Evolutionary conservation across 1,284 basidiomycete genomes (phyloP), one percentile per base, ranked within the genome.

Genomic region (Cryptococcus wingfieldii): DNA sequence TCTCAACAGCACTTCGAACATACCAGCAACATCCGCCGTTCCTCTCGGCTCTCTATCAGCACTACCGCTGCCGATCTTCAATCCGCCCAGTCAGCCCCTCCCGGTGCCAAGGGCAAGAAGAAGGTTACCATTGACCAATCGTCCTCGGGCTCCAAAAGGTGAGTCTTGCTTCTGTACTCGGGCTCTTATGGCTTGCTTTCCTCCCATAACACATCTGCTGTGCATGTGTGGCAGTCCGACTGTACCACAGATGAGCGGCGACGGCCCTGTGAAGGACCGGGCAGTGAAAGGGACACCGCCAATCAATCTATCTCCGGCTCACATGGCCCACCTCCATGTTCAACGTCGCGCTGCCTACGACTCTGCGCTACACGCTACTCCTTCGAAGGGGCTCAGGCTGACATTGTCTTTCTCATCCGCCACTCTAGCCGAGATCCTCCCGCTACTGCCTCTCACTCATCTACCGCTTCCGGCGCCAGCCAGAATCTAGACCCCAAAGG

Each of bases 401-500:
- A 34, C 12, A 19, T 52, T 19, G 14, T 38, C 25, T 23, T 39
- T 28, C 18, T 47, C 27, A 43, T n/a, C 38, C 28, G 18, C n/a
- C 53, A n/a, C 4, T 25, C 2, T n/a, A 54, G 55, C 25, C 31
- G 42, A 28, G 25, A 51, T 23, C 19, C 48, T 31, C 48, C 55
- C 18, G 13, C 28, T 14, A 38, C 54, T 23, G 38, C 48, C 8
- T 42, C 56, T 25, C 46, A 54, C 9, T 39, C 55, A 12, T 34
- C 53, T 10, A 50, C 48, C 7, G 47, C 52, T 19, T 42, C 51
- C 55, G 31, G 31, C 6, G 7, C 31, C 7, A 34, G 31, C 31
- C 31, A 34, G 31, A 34, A 6, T 10, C 10, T 10, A 42, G 72
- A 75, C 54, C 65, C 63, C 47, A 73, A 75, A 57, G 74, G 72